Evolutionary conservation across 208 protist genomes (phyloP), one percentile per base, ranked within the genome.

Genomic region (Trypanosoma theileri): DNA sequence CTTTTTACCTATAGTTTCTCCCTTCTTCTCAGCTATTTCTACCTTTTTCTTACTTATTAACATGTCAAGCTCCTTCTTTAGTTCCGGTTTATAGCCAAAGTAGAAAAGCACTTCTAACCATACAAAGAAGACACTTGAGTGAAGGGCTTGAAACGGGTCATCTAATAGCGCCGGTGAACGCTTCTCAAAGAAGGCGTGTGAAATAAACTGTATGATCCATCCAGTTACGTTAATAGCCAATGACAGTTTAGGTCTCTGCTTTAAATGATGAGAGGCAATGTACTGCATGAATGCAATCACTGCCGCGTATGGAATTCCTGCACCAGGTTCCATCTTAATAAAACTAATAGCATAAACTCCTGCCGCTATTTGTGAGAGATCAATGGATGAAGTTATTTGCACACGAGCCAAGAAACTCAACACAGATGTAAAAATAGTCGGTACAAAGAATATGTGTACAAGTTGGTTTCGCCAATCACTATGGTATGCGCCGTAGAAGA

Each of bases 91-190:
- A 79, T 92, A 96, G 35, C 87, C 89, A 42, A 89, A 66, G 17
- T n/a, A 52, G 66, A 86, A 95, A 31, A 95, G 79, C 50, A 96
- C 74, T 75, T 93, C 79, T 19, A 89, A 65, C 78, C 77, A 91
- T n/a, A 86, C 77, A 80, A 89, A 88, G 62, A 89, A 85, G 50
- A 86, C 72, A 14, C 84, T 80, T 17, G 84, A 63, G 66, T 86
- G 81, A 40, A 88, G 58, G 45, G 85, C 76, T 69, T 96, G 91
- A 10, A 89, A 51, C 11, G 89, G 78, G 60, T 91, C 86, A 40
- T 94, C 86, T 26, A 83, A 61, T 31, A 97, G 82, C 16, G 92
- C 88, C 7, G 92, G 92, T 53, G 67, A 55, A 19, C 88, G 82
- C 11, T 60, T 21, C 59, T 90, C 82, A 28, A 72, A 75, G 19